Percentiles rank a stretch among this genome's conserved stretches.
These are phyloP conservation scores for Gossypium lobatum DNA, from an alignment of 441 rosid genomes.

Conservation along the genomic window DNA sequence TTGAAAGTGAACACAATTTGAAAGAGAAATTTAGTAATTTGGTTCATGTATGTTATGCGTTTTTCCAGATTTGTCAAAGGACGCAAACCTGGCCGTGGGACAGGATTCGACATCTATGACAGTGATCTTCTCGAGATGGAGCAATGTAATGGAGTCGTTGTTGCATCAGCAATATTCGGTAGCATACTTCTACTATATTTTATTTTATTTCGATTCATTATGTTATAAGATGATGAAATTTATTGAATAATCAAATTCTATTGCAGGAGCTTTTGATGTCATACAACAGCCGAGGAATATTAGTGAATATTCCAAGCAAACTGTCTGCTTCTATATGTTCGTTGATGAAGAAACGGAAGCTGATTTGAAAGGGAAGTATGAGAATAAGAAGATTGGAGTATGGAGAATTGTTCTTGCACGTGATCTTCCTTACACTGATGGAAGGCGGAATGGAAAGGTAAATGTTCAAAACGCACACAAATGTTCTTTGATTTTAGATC, in stretches of 20 bases:
- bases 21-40: slow-evolving; percentile 4
- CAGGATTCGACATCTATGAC: slow-evolving; percentile 58
- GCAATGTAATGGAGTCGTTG: slow-evolving; percentile 72
- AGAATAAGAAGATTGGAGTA: slow-evolving; percentile 48
- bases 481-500: not conserved
- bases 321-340: slow-evolving; percentile 76
- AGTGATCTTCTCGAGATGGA: slow-evolving; percentile 68
- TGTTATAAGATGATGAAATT: slow-evolving; percentile 13
- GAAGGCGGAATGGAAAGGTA: slow-evolving; percentile 87
- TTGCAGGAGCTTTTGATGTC: slow-evolving; percentile 75
- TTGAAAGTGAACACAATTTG: not conserved
- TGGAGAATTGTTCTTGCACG: slow-evolving; percentile 78
- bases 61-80: slow-evolving; percentile 69
- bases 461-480: not conserved
- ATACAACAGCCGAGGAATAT: slow-evolving; percentile 74
- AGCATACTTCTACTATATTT: slow-evolving; percentile 21
- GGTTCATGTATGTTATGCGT: slow-evolving; percentile 5
- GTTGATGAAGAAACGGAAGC: slow-evolving; percentile 82
- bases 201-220: slow-evolving; percentile 3
- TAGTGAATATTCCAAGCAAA: slow-evolving; percentile 57
- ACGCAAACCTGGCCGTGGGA: slow-evolving; percentile 31
- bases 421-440: slow-evolving; percentile 70
- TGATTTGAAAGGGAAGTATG: slow-evolving; percentile 47
- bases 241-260: slow-evolving; percentile 17
- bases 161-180: slow-evolving; percentile 89